Evolutionary conservation across 2,329 filamentous ascomycete species (phyloP).

Genomic region (Scedosporium dehoogii): DNA sequence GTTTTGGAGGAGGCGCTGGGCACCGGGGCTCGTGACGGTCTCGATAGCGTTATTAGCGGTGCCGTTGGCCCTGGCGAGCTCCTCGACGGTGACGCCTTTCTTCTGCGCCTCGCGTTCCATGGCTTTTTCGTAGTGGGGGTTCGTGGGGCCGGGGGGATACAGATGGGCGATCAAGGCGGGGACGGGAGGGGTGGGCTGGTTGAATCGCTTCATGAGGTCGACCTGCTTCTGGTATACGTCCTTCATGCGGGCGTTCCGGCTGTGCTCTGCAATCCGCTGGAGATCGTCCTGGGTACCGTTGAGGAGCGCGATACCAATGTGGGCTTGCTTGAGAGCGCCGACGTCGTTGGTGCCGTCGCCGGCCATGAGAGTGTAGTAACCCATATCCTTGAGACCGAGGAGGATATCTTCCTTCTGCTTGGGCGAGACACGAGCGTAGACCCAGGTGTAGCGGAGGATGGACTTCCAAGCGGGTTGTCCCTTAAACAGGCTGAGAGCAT

Average conservation of each 20-base stretch:
- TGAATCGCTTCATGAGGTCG: slow-evolving; percentile 86
- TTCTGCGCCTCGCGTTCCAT: slow-evolving; percentile 74
- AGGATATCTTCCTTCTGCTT: slow-evolving; percentile 99
- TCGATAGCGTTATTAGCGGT: slow-evolving; percentile 35
- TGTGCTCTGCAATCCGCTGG: slow-evolving; percentile 83
- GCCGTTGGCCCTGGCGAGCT: slow-evolving; percentile 41
- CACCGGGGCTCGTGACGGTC: slow-evolving; percentile 57
- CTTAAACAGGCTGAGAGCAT: slow-evolving; percentile 83
- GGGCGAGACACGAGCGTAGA: slow-evolving; percentile 94
- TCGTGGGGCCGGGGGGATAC: slow-evolving; percentile 80
- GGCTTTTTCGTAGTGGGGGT: slow-evolving; percentile 91
- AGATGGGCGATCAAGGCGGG: slow-evolving; percentile 88
- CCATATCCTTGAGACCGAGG: slow-evolving; percentile 89
- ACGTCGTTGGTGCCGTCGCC: slow-evolving; percentile 98
- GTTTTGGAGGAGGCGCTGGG: slow-evolving; percentile 41
- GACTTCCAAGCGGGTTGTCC: slow-evolving; percentile 65
- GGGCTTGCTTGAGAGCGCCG: slow-evolving; percentile 92
- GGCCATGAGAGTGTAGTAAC: slow-evolving; percentile 97
- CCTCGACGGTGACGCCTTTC: slow-evolving; percentile 59
- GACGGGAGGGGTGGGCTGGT: slow-evolving; percentile 84
- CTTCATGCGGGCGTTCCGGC: slow-evolving; percentile 94
- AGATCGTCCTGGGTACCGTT: slow-evolving; percentile 92
- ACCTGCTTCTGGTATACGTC: slow-evolving; percentile 97
- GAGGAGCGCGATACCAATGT: slow-evolving; percentile 90
- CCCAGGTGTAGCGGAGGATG: slow-evolving; percentile 84